A percentile compares a stretch with the other conserved stretches of the same genome.
Conservation (phyloP, 2,329 filamentous ascomycete genomes). For the Talaromyces sp. region DNA sequence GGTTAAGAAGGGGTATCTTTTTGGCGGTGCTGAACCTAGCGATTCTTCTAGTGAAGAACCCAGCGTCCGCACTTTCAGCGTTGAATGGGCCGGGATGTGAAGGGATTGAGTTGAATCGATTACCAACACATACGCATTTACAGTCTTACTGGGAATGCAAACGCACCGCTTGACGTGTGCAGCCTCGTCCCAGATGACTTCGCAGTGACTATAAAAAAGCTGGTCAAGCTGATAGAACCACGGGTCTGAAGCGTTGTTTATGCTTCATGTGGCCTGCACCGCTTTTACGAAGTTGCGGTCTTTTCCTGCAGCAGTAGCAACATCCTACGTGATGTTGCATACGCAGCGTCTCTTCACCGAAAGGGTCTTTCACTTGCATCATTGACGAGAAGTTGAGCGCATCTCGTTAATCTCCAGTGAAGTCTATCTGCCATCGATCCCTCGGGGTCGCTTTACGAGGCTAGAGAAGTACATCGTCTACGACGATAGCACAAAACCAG, state of each 20-base stretch:
- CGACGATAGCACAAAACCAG: background rate
- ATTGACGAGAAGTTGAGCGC: background rate
- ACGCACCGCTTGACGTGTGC: background rate
- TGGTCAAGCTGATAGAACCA: background rate
- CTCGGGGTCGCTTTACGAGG: background rate
- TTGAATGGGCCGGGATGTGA: conserved; percentile 95
- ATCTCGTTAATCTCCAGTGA: background rate
- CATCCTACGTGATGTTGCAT: background rate
- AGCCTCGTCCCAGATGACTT: background rate
- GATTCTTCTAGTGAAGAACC: conserved; percentile 28
- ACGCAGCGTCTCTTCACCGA: too few species aligned
- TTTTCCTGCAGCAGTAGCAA: too few species aligned
- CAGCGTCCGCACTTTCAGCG: conserved; percentile 65
- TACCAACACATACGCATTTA: background rate
- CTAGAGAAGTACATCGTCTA: background rate
- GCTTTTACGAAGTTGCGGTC: background rate
- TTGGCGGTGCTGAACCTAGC: conserved; percentile 58
- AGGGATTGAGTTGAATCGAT: background rate
- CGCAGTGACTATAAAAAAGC: background rate
- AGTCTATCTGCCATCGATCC: background rate
- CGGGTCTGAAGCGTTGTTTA: background rate
- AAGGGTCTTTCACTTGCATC: background rate
- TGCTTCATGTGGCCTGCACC: background rate
- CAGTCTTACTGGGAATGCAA: background rate
- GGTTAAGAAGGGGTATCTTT: conserved; percentile 90